phyloP scores from a whole-genome alignment of 2,329 filamentous ascomycete genomes.

The Sphaceloma murrayae region DNA sequence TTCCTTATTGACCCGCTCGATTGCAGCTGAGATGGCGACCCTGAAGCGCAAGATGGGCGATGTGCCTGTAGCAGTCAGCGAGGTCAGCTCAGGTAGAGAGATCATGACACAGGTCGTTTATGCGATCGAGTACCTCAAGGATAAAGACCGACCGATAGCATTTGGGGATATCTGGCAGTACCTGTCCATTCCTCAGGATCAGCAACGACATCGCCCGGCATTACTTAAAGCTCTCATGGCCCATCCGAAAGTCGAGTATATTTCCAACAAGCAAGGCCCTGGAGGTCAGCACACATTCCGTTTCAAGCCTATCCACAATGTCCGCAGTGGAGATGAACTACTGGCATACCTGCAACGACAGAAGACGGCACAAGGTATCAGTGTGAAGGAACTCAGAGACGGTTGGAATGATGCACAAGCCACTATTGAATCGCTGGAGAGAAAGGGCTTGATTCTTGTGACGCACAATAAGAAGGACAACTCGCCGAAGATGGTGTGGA shows the following conservation, averaged over 20 bases:
- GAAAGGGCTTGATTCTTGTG: conserved; percentile 69
- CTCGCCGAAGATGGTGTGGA: conserved; percentile 76
- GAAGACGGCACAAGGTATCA: conserved; percentile 68
- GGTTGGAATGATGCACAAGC: conserved; percentile 83
- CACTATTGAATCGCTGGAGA: conserved; percentile 67
- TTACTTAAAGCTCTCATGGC: conserved; percentile 60
- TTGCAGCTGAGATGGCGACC: conserved; percentile 4
- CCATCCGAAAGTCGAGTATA: conserved; percentile 53
- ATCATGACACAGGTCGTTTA: conserved; percentile 83
- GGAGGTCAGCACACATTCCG: conserved; percentile 61
- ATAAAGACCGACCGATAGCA: conserved; percentile 57
- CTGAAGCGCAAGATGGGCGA: conserved; percentile 52
- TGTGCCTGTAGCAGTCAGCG: conserved; percentile 44
- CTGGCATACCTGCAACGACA: conserved; percentile 73
- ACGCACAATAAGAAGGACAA: conserved; percentile 89
- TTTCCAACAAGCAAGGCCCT: conserved; percentile 43
- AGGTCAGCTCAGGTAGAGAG: conserved; percentile 66
- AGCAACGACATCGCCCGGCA: conserved; percentile 41
- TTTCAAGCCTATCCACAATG: conserved; percentile 76
- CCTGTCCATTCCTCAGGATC: conserved; percentile 53
- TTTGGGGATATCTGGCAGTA: conserved; percentile 73
- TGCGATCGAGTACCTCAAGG: conserved; percentile 71
- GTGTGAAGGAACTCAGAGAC: conserved; percentile 86
- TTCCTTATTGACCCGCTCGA: too few relatives aligned
- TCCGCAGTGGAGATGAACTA: conserved; percentile 67